Evolutionary conservation across 192 early-diverging fungal genomes (phyloP), one percentile per base, ranked within the genome.

Genomic region (Coemansia asiatica): DNA sequence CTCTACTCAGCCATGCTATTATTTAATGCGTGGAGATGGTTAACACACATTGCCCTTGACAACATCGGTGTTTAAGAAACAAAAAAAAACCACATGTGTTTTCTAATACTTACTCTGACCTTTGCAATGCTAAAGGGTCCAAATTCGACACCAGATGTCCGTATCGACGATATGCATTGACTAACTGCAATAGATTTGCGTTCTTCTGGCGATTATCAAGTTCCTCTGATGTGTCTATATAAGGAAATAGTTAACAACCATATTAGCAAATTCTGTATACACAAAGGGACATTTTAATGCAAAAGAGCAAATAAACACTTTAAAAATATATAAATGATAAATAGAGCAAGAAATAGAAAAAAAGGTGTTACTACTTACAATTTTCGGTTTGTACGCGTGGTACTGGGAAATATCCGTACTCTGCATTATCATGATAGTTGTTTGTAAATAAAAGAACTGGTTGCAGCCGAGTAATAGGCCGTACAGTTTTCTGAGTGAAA

Each of bases 91-190:
- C 35, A 36, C 35, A 36, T 36, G 35, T 36, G 35, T 36, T 4
- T 36, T n/a, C 31, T 8, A 36, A 35, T 47, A 80, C 77, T 21
- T 80, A 80, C 69, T 85, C 88, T 60, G 31, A 22, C 65, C 68
- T 68, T 49, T 48, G 86, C 50, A 95, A 84, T 28, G 83, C 86
- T 55, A 98, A 84, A 7, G 95, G 95, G 81, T 98, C 95, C 55
- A 98, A 75, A 59, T 92, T 71, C 0, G 94, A 91, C 0, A 82
- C 82, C 35, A 87, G 82, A 74, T 98, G 94, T 8, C 94, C 95
- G 64, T 92, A 85, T 28, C 85, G 83, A 49, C 94, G 87, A 67
- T 90, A 92, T 12, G 89, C 89, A 53, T 89, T 76, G 16, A 92
- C 91, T 50, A 97, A 79, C 25, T 92, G 87, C 47, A 98, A 61